Conservation (phyloP, 495 filamentous ascomycete genomes). For the Elasticomyces elasticus region DNA sequence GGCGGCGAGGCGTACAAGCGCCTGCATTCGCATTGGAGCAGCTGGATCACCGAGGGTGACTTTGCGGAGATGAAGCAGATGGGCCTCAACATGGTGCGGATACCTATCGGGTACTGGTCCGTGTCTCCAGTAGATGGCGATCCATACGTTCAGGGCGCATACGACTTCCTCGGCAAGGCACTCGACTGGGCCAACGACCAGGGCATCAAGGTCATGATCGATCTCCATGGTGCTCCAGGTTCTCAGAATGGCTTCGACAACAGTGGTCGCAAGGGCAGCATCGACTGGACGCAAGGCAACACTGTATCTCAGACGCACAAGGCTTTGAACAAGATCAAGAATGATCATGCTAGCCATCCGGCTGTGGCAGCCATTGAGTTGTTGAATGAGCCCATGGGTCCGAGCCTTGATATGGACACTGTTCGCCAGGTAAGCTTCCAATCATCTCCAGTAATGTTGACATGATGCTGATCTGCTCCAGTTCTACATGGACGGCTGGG, state of each 20-base stretch:
- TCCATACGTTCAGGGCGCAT: slow-evolving; percentile 64
- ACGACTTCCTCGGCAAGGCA: slow-evolving; percentile 54
- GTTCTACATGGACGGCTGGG: slow-evolving; percentile 37
- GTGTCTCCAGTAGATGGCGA: slow-evolving; percentile 46
- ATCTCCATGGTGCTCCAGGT: slow-evolving; percentile 50
- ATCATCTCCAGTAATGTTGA: background rate
- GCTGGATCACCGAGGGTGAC: slow-evolving; percentile 58
- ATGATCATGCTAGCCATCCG: slow-evolving; percentile 30
- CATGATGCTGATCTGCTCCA: background rate
- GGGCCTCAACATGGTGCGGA: slow-evolving; percentile 67
- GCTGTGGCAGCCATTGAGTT: slow-evolving; percentile 33
- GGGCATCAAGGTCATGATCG: slow-evolving; percentile 58
- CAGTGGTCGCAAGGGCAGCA: slow-evolving; percentile 25
- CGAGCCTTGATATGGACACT: slow-evolving; percentile 27
- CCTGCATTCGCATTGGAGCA: slow-evolving; percentile 32
- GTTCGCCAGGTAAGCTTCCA: slow-evolving; percentile 26
- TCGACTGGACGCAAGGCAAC: slow-evolving; percentile 34
- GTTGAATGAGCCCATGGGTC: slow-evolving; percentile 35
- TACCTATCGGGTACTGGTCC: slow-evolving; percentile 75
- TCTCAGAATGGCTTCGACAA: slow-evolving; percentile 39
- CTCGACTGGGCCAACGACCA: slow-evolving; percentile 56
- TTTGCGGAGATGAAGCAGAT: slow-evolving; percentile 53
- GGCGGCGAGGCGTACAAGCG: slow-evolving; percentile 26
- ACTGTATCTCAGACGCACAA: slow-evolving; percentile 29
- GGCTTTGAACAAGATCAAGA: slow-evolving; percentile 32